phyloP scores from a whole-genome alignment of 768 basidiomycete species.

The Cyclocybe aegerita region DNA sequence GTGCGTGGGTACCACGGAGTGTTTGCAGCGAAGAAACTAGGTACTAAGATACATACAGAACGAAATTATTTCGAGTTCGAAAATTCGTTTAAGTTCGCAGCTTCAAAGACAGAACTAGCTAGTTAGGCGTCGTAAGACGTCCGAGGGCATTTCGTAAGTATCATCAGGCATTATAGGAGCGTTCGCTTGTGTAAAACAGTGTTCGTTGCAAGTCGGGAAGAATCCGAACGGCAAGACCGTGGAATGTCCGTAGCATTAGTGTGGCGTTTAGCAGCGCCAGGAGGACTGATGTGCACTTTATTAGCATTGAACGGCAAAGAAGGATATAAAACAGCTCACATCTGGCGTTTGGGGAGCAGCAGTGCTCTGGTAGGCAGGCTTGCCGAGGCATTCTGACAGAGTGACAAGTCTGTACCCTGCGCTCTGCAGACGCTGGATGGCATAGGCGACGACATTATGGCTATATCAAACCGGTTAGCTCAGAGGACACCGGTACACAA shows the following conservation, averaged over 20 bases:
- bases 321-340: neutral
- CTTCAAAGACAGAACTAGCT: too few relatives aligned
- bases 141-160: too few relatives aligned
- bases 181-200: neutral
- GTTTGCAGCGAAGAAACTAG: too few relatives aligned
- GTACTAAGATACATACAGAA: too few relatives aligned
- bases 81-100: too few relatives aligned
- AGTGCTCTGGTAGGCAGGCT: constrained; percentile 34
- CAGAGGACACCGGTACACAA: too few relatives aligned
- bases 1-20: too few relatives aligned
- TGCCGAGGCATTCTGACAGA: constrained; percentile 41
- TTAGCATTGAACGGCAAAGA: neutral
- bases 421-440: constrained; percentile 31
- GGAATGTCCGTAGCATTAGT: neutral
- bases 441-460: constrained; percentile 29
- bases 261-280: constrained; percentile 22
- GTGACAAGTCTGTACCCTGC: constrained; percentile 45
- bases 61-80: too few relatives aligned
- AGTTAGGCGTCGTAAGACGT: too few relatives aligned
- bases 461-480: constrained; percentile 3
- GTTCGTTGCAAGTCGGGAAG: neutral
- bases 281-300: constrained; percentile 10
- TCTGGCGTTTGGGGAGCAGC: constrained; percentile 21
- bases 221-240: neutral
- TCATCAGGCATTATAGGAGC: too few relatives aligned